Evolutionary conservation across 495 filamentous ascomycete genomes (phyloP), one percentile per base, ranked within the genome.

Genomic region (Penicillium mononematosum): DNA sequence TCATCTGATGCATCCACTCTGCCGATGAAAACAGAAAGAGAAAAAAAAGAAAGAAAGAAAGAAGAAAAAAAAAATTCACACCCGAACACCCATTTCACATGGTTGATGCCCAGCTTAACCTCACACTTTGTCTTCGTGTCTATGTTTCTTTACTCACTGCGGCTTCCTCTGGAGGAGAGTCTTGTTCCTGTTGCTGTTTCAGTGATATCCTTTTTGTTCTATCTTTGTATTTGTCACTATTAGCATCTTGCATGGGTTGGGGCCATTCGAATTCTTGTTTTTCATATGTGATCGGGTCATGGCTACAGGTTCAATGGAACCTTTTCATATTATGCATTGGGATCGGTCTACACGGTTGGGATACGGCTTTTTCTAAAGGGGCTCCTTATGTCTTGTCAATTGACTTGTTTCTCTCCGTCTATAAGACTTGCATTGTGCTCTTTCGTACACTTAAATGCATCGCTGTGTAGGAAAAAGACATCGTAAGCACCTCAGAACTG

Each of bases 221-320:
- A 7, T 41, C 10, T 44, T 17, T 51, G 25, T 54, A 44, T 54
- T 36, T 54, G 29, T 55, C 43, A 55, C 46, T 39, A 55, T 55
- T 55, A 55, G 52, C 52, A 45, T 43, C 29, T 55, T 55, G 52
- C 52, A 55, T 55, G 52, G 52, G 44, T 29, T 31, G 52, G 52
- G 51, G 51, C 42, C 34, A 32, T 54, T 29, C 27, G 43, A 27
- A 38, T 42, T 51, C 5, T 36, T 10, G 36, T 25, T 36, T 32
- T 45, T 24, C 20, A 10, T 20, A 19, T 55, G 16, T 39, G 52
- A 45, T 34, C 43, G 42, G 31, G 52, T 46, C 50, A 53, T 45
- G 41, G 51, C 29, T 46, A 19, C 46, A 6, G 50, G 24, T 42
- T 36, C 47, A 36, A 53, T 39, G 43, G 43, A 24, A 27, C 43